Evolutionary conservation across 2,329 filamentous ascomycete genomes (phyloP), one percentile per base, ranked within the genome.

Genomic region (Leptosphaerulina australis): DNA sequence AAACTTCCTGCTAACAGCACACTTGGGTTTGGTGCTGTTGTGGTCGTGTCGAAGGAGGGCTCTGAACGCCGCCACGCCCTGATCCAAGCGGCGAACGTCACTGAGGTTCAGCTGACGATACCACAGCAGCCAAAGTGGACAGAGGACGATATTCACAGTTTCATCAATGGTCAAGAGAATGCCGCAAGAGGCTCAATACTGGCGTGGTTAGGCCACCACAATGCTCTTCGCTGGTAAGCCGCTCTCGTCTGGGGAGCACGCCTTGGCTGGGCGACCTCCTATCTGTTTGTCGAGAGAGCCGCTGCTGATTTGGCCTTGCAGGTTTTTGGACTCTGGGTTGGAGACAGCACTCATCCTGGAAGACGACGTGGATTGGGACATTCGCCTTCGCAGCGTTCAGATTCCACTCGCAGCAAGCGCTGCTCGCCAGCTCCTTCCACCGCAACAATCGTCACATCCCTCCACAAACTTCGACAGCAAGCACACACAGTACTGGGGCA

Each of bases 321-420:
- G 71, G 69, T 77, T 77, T 58, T 63, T 77, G n/a, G 62, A 69
- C 12, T 76, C 72, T 34, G 69, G 67, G 30, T 66, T 72, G 7
- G 73, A 75, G 48, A 76, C 74, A 1, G 73, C 71, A 2, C 66
- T 77, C 22, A 74, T 77, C 18, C 66, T 77, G 31, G 75, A 77
- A 64, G 75, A 77, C 59, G 75, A 77, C 49, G 74, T 77, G 22
- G 74, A 77, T 52, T 77, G 73, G 71, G 74, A 77, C 53, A 72
- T 77, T 29, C 74, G 71, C 39, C 66, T 77, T 11, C 74, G 74
- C 44, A 76, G 70, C 47, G 49, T 65, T n/a, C 74, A 77, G 51
- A 64, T 76, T 10, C 75, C 75, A 4, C 64, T 72, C 5, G 72
- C 74, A 7, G 73, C 75, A 40, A 71, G 66, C 29, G 74, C 74